phyloP scores from a whole-genome alignment of 495 filamentous ascomycete species.

The Aspergillus biplanus region DNA sequence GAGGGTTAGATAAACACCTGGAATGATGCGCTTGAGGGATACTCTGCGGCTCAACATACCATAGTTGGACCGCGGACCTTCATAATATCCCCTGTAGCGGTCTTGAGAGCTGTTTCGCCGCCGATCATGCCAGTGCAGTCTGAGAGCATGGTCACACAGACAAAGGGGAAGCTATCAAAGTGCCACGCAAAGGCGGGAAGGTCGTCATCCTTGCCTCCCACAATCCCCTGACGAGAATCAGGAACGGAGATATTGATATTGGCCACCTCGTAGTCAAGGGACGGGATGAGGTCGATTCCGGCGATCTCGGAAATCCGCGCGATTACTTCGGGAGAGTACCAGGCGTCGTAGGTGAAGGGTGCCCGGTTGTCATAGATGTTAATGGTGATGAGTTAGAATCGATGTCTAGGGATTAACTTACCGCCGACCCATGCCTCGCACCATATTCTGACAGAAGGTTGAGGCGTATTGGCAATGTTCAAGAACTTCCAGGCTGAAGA shows the following conservation, averaged over 20 bases:
- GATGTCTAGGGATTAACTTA: conserved; percentile 38
- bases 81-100: conserved; percentile 60
- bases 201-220: conserved; percentile 32
- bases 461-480: conserved; percentile 64
- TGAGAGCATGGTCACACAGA: conserved; percentile 77
- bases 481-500: conserved; percentile 62
- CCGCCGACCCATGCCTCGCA: conserved; percentile 67
- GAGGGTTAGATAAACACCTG: background rate
- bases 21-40: background rate
- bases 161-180: conserved; percentile 74
- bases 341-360: conserved; percentile 70
- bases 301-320: conserved; percentile 68
- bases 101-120: conserved; percentile 70
- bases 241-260: conserved; percentile 69
- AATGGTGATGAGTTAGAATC: background rate
- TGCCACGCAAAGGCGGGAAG: conserved; percentile 71
- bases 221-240: conserved; percentile 42
- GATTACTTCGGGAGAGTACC: conserved; percentile 66
- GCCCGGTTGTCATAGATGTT: conserved; percentile 48
- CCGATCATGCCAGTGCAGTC: conserved; percentile 72
- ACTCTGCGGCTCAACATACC: conserved; percentile 39
- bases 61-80: conserved; percentile 71
- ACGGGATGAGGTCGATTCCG: conserved; percentile 67
- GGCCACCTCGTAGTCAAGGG: conserved; percentile 72
- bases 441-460: conserved; percentile 62